Base-by-base conservation (phyloP, 345 rosid genomes). In the Clausena lansium region DNA sequence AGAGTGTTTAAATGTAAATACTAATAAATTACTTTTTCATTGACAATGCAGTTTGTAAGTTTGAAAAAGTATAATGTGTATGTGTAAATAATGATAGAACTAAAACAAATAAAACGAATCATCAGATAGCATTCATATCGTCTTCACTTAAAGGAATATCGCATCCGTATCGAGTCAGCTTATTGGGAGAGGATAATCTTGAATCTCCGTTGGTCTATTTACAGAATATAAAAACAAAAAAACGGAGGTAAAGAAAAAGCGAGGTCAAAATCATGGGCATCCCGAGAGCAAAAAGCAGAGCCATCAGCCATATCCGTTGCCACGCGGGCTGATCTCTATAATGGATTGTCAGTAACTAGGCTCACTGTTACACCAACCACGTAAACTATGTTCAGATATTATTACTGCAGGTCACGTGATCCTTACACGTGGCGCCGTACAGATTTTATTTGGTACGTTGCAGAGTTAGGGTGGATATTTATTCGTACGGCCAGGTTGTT, bases 371-470 rank as follows among this genome's bases (percentile, higher is more conserved):
- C 79, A 78, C 81, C 78, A 76, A 66, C 81, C 88, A 76, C 74
- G 78, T 30, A 30, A 1, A 30, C 32, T 30, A 30, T 85, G 79
- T 73, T n/a, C 19, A 0, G 55, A 60, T 60, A 20, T 38, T 73
- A 15, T 59, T 3, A 7, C 72, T 27, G 63, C 17, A 13, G 2
- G 32, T 85, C 85, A 83, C 84, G 85, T 85, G 85, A 78, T 13
- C 28, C 0, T 63, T 67, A 67, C 71, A 30, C 57, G 76, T 33
- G 70, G 45, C 0, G 36, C 81, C 73, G 80, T 84, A 82, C 81
- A 61, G 14, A 27, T 32, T 58, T 36, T 28, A 36, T 69, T 36
- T 35, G 32, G 70, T 66, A 66, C 70, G 11, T 19, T 38, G 54
- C 17, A n/a, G 50, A 38, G 24, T 67, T 9, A 30, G 39, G 70